Evolutionary conservation across 1,284 basidiomycete genomes (phyloP), one percentile per base, ranked within the genome.

Genomic region (Somion occarium): DNA sequence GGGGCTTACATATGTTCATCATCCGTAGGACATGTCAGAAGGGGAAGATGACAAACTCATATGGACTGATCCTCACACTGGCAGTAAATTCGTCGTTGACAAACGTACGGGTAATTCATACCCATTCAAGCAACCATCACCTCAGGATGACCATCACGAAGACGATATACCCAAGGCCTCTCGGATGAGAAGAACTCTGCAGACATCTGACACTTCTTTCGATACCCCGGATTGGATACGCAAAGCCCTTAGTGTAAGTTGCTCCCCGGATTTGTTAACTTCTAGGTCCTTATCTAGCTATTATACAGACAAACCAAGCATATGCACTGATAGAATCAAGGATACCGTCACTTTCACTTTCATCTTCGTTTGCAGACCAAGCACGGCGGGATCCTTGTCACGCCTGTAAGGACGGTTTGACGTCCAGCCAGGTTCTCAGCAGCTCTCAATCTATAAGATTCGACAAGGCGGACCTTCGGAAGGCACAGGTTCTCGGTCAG

Each of bases 31-130:
- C 5, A 38, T 47, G 3, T 25, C 48, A 44, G 5, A n/a, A 26
- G 45, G 50, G 3, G 56, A 57, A 13, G 47, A 37, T 2, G 61
- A 66, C 37, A 69, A 73, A 47, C 59, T 77, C 20, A 49, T 69
- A 22, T 88, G 86, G 85, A 76, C 69, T 27, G 85, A 91, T 66
- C 75, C 78, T 20, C 65, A 58, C 20, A 88, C 83, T 1, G 79
- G 85, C n/a, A 76, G 87, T 64, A 73, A 73, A 0, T 85, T 87
- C 56, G 58, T 87, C 5, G 75, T 93, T 9, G 85, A 96, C 63
- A 64, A 75, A 45, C 75, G 85, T 23, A 81, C 80, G 9, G 81
- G 80, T 11, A 77, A 88, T 66, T 70, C 80, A 37, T 72, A 74
- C 61, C 68, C 66, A n/a, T 67, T 65, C 60, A 26, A 50, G 49